Evolutionary conservation across 192 early-diverging fungal species (phyloP).

Genomic region (Linnemannia elongata): DNA sequence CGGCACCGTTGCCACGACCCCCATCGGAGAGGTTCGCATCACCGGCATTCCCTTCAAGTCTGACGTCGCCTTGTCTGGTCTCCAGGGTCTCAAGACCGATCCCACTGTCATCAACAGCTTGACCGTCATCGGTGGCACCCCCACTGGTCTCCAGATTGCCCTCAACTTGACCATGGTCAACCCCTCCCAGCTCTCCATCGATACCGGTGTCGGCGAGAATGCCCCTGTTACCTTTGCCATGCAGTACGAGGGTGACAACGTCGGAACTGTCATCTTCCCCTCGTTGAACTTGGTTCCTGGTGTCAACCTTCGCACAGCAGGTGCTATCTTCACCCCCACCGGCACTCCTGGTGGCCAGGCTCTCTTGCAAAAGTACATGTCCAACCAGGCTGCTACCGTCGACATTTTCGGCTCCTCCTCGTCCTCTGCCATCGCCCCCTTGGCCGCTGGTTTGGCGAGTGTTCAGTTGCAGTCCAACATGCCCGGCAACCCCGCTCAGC

Average conservation of each 20-base stretch:
- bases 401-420: conserved; percentile 57
- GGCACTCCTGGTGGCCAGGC: conserved; percentile 60
- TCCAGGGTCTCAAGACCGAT: conserved; percentile 69
- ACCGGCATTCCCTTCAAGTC: conserved; percentile 68
- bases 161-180: conserved; percentile 61
- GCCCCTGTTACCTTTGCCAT: conserved; percentile 64
- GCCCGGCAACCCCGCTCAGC: conserved; percentile 61
- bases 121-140: conserved; percentile 67
- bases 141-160: conserved; percentile 57
- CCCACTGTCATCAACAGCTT: conserved; percentile 67
- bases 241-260: conserved; percentile 54
- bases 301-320: conserved; percentile 58
- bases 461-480: conserved; percentile 62
- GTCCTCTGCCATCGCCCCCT: conserved; percentile 62
- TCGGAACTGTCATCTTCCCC: conserved; percentile 63
- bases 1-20: conserved; percentile 63
- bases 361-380: conserved; percentile 66
- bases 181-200: conserved; percentile 62
- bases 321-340: conserved; percentile 63
- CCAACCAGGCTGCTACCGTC: conserved; percentile 58
- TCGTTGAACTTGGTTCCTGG: conserved; percentile 63
- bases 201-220: conserved; percentile 62
- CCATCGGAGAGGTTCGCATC: conserved; percentile 68
- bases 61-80: conserved; percentile 63
- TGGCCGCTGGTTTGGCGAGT: conserved; percentile 58